These are phyloP conservation scores for Aspergillus udagawae DNA, from an alignment of 2,329 filamentous ascomycete species.

Conservation along the genomic window DNA sequence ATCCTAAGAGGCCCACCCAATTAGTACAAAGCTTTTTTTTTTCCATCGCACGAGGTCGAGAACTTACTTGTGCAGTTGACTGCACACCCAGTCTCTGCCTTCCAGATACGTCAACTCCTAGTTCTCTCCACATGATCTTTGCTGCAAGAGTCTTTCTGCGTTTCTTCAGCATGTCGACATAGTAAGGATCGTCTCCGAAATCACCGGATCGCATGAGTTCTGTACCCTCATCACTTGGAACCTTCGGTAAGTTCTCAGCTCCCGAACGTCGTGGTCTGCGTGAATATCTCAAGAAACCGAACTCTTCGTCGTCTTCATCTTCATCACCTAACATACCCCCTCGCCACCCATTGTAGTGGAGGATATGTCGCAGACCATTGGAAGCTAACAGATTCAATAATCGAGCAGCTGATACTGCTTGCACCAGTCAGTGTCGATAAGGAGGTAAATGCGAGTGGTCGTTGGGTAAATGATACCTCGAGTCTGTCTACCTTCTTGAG, in stretches of 20 bases:
- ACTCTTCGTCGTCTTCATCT: constrained; percentile 30
- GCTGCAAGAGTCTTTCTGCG: constrained; percentile 60
- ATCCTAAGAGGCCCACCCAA: constrained; percentile 45
- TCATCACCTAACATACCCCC: constrained; percentile 16
- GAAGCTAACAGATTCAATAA: constrained; percentile 54
- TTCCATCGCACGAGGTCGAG: not conserved
- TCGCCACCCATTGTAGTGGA: constrained; percentile 35
- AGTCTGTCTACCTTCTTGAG: constrained; percentile 9
- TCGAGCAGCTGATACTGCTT: constrained; percentile 36
- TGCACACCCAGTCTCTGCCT: constrained; percentile 59
- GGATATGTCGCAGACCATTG: constrained; percentile 51
- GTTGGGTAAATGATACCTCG: constrained; percentile 17
- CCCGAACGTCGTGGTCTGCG: constrained; percentile 43
- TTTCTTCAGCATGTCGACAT: constrained; percentile 49
- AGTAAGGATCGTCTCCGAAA: constrained; percentile 68
- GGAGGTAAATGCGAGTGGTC: not conserved
- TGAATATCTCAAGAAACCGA: constrained; percentile 38
- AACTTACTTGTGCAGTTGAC: constrained; percentile 63
- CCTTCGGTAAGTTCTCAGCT: constrained; percentile 66
- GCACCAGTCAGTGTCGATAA: constrained; percentile 3
- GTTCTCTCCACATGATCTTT: constrained; percentile 74
- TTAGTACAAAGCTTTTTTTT: not conserved
- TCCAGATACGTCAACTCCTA: constrained; percentile 63
- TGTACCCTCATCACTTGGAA: constrained; percentile 72
- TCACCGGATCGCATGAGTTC: constrained; percentile 76